phyloP scores from a whole-genome alignment of 2,329 filamentous ascomycete genomes.

The Trichophaea hybrida region DNA sequence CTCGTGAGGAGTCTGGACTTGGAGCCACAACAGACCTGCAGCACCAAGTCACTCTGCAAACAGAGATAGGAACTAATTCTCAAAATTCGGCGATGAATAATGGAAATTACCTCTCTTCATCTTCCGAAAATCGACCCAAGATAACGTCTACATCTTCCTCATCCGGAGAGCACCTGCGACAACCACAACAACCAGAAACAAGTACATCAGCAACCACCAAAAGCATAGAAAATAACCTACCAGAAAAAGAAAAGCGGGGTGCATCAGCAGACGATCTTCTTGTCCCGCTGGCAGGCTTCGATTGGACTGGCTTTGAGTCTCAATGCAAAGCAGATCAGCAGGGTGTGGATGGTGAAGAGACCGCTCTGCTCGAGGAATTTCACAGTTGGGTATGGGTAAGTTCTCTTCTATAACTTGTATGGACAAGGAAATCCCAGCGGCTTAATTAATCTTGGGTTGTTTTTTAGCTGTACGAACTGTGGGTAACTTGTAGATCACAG shows the following conservation, averaged over 20 bases:
- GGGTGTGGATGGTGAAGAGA: not conserved
- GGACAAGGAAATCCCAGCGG: not conserved
- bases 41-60: too few relatives aligned
- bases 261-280: not conserved
- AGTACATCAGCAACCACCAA: too few relatives aligned
- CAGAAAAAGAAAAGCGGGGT: not conserved
- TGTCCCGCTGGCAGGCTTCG: not conserved
- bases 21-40: too few relatives aligned
- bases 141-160: too few relatives aligned
- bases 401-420: not conserved
- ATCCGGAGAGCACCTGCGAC: too few relatives aligned
- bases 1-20: not conserved
- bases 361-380: not conserved
- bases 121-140: too few relatives aligned
- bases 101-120: not conserved
- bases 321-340: not conserved
- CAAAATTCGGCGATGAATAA: not conserved
- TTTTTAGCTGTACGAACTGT: not conserved
- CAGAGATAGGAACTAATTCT: not conserved
- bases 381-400: constrained; percentile 1
- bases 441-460: not conserved
- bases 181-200: too few relatives aligned
- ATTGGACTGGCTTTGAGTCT: not conserved
- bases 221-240: too few relatives aligned
- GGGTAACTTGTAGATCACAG: not conserved